Evolutionary conservation across 78 protist genomes (phyloP).

Genomic region (Capsaspora owczarzaki): DNA sequence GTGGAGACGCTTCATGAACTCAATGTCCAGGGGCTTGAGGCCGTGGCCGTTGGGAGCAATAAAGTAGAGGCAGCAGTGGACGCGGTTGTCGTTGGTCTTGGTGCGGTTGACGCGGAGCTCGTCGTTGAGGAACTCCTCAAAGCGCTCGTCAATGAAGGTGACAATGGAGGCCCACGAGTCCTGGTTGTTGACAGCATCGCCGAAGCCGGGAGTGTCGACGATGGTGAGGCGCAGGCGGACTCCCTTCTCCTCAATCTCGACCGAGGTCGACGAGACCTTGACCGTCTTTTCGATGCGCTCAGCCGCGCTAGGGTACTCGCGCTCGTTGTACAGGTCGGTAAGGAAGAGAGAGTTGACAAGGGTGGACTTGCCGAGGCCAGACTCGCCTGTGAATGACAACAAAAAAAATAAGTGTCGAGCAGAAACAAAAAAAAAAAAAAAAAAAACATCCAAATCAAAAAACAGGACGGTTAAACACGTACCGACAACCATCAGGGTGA

Average conservation of each 20-base stretch:
- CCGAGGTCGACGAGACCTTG: conserved; percentile 1
- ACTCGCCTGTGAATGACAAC: not conserved
- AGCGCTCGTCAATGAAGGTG: conserved; percentile 8
- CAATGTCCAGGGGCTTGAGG: conserved; percentile 5
- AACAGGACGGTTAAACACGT: not conserved
- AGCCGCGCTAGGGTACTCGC: conserved; percentile 3
- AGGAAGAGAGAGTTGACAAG: conserved; percentile 25
- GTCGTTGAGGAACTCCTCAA: not conserved
- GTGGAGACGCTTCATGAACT: not conserved
- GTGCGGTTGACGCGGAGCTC: conserved; percentile 4
- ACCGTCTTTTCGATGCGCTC: conserved; percentile 4
- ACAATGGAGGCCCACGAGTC: conserved; percentile 3
- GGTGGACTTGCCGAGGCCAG: conserved; percentile 36
- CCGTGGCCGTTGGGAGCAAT: conserved; percentile 24
- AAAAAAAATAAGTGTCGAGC: not conserved
- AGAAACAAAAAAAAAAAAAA: not conserved
- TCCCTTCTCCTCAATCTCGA: conserved; percentile 28
- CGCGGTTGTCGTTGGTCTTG: conserved; percentile 27
- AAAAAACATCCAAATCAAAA: not conserved
- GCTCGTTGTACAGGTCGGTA: conserved; percentile 2
- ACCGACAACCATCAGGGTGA: conserved; percentile 28
- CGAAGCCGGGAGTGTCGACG: conserved; percentile 39
- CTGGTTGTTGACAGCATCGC: conserved; percentile 28
- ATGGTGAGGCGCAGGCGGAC: conserved; percentile 26
- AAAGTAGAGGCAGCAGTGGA: conserved; percentile 35